Conservation (phyloP, 2,329 filamentous ascomycete genomes). For the Xylariaceae sp. region DNA sequence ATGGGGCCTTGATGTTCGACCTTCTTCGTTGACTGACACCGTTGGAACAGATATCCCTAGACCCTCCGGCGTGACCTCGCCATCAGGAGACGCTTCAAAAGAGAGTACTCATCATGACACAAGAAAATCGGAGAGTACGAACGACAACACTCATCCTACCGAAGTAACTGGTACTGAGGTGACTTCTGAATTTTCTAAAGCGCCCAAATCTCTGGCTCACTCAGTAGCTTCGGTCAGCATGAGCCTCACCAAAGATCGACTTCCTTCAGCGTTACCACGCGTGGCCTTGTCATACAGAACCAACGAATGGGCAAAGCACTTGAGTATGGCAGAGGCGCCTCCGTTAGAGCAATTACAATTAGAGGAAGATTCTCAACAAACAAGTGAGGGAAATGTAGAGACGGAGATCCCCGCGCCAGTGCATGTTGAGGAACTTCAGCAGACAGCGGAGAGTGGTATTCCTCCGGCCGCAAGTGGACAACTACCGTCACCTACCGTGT, state of each 20-base stretch:
- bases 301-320: constrained; percentile 93
- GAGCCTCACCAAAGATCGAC: constrained; percentile 53
- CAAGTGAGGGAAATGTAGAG: constrained; percentile 26
- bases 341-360: constrained; percentile 56
- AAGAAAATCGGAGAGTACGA: constrained; percentile 17
- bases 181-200: constrained; percentile 20
- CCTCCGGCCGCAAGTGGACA: constrained; percentile 36
- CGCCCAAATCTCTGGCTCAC: constrained; percentile 34
- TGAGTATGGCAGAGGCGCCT: constrained; percentile 70
- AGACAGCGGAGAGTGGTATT: constrained; percentile 52
- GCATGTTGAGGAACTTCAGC: constrained; percentile 58
- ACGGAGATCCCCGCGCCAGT: constrained; percentile 56
- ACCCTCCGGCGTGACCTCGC: constrained; percentile 14
- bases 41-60: constrained; percentile 29
- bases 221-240: constrained; percentile 28
- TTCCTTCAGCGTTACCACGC: constrained; percentile 68
- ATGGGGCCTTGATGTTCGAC: constrained; percentile 13
- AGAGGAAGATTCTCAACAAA: constrained; percentile 36
- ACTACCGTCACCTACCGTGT: constrained; percentile 21
- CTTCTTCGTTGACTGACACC: constrained; percentile 28
- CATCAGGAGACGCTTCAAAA: constrained; percentile 20
- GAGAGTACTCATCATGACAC: constrained; percentile 20
- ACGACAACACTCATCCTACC: constrained; percentile 15
- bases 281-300: constrained; percentile 80
- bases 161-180: constrained; percentile 18